Evolutionary conservation across 2,329 filamentous ascomycete genomes (phyloP).

Genomic region (Sporothrix protearum): DNA sequence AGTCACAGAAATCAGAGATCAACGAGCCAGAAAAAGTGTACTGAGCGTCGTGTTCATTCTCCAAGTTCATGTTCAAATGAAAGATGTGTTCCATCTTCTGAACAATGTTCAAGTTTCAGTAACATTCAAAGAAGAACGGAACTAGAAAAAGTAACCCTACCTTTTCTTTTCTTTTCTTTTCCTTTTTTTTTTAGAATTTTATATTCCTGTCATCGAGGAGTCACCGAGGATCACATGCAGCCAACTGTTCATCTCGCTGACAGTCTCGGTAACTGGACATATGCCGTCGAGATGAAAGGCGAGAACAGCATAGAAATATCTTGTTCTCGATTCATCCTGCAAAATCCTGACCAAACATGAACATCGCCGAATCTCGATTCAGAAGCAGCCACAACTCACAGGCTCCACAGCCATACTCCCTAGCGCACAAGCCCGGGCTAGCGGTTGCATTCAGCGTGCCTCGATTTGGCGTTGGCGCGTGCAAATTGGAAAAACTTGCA

Average conservation of each 20-base stretch:
- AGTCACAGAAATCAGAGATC: neutral
- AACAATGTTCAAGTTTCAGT: no score
- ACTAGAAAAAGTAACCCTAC: neutral
- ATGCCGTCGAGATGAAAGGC: no score
- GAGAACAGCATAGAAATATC: neutral
- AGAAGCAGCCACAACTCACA: neutral
- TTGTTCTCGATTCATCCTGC: neutral
- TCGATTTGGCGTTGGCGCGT: conserved; percentile 14
- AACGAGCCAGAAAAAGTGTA: no score
- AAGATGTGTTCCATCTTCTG: no score
- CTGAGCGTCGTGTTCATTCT: no score
- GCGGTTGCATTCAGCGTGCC: neutral
- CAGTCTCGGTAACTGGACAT: no score
- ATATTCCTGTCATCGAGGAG: no score
- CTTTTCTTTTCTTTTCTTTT: neutral
- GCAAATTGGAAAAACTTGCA: neutral
- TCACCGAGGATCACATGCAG: no score
- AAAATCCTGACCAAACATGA: neutral
- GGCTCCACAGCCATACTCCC: neutral
- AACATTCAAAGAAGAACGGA: no score
- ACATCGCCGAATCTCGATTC: neutral
- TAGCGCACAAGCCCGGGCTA: conserved; percentile 11
- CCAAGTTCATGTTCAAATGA: no score
- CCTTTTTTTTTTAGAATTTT: neutral
- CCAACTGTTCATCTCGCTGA: no score